These are phyloP conservation scores for Lenwebbia sp. DNA, from an alignment of 345 rosid species.

Conservation along the genomic window DNA sequence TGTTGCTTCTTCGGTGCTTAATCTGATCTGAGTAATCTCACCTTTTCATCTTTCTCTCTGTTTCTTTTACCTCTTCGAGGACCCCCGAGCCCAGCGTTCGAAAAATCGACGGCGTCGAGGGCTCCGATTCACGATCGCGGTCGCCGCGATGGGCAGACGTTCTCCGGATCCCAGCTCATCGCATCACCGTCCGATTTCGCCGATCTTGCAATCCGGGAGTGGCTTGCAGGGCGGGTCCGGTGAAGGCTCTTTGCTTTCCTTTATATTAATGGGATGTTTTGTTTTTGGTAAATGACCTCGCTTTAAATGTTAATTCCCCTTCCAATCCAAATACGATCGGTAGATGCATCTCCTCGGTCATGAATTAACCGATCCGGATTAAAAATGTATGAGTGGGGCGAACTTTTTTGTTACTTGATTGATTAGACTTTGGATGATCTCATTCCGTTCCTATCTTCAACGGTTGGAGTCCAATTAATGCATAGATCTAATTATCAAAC, in stretches of 20 bases:
- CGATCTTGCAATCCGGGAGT: neutral
- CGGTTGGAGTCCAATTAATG: neutral
- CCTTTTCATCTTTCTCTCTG: neutral
- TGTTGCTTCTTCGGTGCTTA: neutral
- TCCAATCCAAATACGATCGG: neutral
- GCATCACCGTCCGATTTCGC: neutral
- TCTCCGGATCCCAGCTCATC: neutral
- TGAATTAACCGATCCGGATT: rapidly evolving
- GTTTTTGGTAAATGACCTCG: neutral
- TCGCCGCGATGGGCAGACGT: neutral
- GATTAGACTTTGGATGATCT: neutral
- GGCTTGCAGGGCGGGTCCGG: neutral
- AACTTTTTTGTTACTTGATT: neutral
- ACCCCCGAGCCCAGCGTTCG: neutral
- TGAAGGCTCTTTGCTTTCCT: neutral
- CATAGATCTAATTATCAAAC: neutral
- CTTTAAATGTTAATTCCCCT: neutral
- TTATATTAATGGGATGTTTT: neutral
- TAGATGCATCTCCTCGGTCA: neutral
- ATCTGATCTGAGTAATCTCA: too few relatives aligned
- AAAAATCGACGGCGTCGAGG: neutral
- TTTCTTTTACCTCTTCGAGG: too few relatives aligned
- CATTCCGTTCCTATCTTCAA: neutral
- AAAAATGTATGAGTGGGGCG: neutral
- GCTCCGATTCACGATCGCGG: neutral